Evolutionary conservation across 805 yeast species (phyloP).

Genomic region (Brettanomyces sp.): DNA sequence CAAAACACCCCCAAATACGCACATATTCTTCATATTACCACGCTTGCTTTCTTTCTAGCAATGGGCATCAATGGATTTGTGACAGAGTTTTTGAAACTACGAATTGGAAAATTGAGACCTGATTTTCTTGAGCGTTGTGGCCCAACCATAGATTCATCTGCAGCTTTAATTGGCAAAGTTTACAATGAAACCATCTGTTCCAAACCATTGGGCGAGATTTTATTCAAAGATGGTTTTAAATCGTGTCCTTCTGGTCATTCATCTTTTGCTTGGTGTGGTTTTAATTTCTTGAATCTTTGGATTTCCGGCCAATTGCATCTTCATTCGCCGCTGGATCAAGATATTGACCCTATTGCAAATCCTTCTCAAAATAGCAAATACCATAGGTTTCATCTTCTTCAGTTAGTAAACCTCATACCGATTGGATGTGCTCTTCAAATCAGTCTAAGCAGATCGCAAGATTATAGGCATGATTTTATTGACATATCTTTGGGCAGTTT

Average conservation of each 20-base stretch:
- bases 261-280: constrained; percentile 57
- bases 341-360: background rate
- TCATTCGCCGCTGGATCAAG: constrained; percentile 1
- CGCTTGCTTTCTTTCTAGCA: constrained; percentile 28
- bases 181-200: constrained; percentile 22
- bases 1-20: constrained; percentile 19
- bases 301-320: constrained; percentile 9
- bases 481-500: constrained; percentile 68
- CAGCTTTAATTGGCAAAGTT: constrained; percentile 16
- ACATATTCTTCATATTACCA: constrained; percentile 30
- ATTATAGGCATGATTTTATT: constrained; percentile 82
- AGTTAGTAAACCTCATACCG: constrained; percentile 31
- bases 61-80: constrained; percentile 40
- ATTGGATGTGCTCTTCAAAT: constrained; percentile 56
- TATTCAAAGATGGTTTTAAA: constrained; percentile 55
- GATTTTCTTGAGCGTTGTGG: constrained; percentile 80
- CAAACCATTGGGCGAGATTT: constrained; percentile 22
- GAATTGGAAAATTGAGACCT: constrained; percentile 83
- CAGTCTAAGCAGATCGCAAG: constrained; percentile 77
- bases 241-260: constrained; percentile 80
- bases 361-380: background rate
- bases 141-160: constrained; percentile 27
- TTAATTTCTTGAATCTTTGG: constrained; percentile 48
- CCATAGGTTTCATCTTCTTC: constrained; percentile 6
- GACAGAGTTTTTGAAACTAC: constrained; percentile 67